Conservation (phyloP, 257 asterid genomes). For the Solanum lycopersicoides region DNA sequence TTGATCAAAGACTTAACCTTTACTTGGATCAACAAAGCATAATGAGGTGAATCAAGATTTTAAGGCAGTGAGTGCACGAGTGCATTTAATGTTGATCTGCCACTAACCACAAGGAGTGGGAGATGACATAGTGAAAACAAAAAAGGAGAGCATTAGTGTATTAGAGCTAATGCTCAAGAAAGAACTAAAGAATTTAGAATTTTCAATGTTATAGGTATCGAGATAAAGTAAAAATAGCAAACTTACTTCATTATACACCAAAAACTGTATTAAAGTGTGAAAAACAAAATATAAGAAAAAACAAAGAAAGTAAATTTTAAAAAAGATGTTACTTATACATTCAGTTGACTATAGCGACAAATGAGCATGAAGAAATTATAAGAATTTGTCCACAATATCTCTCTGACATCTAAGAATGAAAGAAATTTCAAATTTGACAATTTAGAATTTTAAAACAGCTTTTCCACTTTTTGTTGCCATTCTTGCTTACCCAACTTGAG, state of each 20-base stretch:
- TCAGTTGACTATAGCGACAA: not conserved
- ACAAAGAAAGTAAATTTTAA: not conserved
- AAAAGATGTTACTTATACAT: not conserved
- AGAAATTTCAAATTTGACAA: not conserved
- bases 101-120: not conserved
- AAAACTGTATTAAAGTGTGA: not conserved
- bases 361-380: not conserved
- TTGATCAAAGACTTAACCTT: not conserved
- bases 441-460: not conserved
- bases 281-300: not conserved
- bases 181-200: not conserved
- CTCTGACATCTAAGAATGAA: not conserved
- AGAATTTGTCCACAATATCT: not conserved
- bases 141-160: not conserved
- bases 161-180: not conserved
- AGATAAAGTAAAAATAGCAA: not conserved
- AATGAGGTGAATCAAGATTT: not conserved
- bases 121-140: not conserved
- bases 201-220: not conserved
- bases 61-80: not conserved
- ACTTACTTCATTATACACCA: not conserved
- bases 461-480: not conserved
- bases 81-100: not conserved
- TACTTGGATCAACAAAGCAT: not conserved
- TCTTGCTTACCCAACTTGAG: not conserved